Conservation (phyloP, 2,329 filamentous ascomycete genomes). For the Pseudopithomyces chartarum region DNA sequence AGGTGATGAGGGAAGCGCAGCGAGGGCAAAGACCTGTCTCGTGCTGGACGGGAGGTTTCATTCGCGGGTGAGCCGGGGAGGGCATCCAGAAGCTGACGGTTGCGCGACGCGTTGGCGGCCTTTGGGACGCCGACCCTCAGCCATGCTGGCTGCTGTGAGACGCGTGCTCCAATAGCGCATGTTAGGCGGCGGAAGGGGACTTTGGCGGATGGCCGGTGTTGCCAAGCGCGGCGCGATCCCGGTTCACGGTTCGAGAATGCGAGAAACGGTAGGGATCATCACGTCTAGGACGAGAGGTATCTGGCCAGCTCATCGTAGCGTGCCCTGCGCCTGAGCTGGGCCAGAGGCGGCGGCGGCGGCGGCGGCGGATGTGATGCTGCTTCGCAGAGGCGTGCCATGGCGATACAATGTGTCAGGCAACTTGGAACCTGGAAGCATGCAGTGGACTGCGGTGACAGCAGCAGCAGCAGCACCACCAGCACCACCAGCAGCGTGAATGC, state of each 20-base stretch:
- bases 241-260: constrained; percentile 2
- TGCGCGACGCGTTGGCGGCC: constrained; percentile 26
- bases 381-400: too few species aligned
- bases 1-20: constrained; percentile 18
- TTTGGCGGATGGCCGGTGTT: constrained; percentile 22
- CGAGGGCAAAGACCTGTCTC: constrained; percentile 20
- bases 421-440: too few species aligned
- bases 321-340: neutral
- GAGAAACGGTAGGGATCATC: constrained; percentile 15
- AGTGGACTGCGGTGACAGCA: too few species aligned
- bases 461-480: too few species aligned
- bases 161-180: constrained; percentile 29
- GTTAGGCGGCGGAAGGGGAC: constrained; percentile 15
- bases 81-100: constrained; percentile 27
- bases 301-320: neutral
- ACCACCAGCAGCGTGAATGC: too few species aligned
- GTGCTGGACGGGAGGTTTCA: constrained; percentile 14
- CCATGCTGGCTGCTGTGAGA: constrained; percentile 32
- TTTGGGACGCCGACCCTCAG: constrained; percentile 26
- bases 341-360: neutral
- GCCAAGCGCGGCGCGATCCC: constrained; percentile 12
- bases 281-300: constrained; percentile 11
- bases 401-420: too few species aligned
- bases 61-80: constrained; percentile 22
- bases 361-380: too few species aligned